Conservation (phyloP, 345 rosid species). For the Mangifera indica region DNA sequence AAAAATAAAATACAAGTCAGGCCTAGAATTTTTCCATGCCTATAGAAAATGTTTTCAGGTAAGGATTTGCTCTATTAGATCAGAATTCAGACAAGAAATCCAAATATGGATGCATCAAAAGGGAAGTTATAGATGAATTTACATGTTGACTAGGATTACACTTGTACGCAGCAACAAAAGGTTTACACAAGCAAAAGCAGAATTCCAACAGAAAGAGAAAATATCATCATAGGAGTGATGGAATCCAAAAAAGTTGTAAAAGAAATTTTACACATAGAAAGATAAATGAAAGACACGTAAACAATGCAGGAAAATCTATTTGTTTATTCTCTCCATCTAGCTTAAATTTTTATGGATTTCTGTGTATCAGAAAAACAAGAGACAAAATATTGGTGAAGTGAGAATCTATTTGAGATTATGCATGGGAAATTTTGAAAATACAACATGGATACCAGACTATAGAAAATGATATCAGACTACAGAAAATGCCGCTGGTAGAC, state of each 20-base stretch:
- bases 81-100: neutral
- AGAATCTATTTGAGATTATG: neutral
- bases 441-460: no score
- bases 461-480: no score
- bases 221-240: neutral
- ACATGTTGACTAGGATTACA: neutral
- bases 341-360: no score
- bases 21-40: neutral
- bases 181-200: neutral
- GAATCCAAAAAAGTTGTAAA: neutral
- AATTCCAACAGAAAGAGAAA: neutral
- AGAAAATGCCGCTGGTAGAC: no score
- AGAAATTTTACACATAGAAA: neutral
- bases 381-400: neutral
- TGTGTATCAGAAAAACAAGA: no score
- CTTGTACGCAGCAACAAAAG: neutral
- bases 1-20: neutral
- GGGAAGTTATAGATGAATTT: neutral
- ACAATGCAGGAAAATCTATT: neutral
- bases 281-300: neutral
- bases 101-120: neutral
- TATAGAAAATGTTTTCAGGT: neutral
- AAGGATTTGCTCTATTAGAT: neutral
- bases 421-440: constrained; percentile 8
- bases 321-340: no score